Conservation (phyloP, 2,329 filamentous ascomycete species). For the Graphium sp. region DNA sequence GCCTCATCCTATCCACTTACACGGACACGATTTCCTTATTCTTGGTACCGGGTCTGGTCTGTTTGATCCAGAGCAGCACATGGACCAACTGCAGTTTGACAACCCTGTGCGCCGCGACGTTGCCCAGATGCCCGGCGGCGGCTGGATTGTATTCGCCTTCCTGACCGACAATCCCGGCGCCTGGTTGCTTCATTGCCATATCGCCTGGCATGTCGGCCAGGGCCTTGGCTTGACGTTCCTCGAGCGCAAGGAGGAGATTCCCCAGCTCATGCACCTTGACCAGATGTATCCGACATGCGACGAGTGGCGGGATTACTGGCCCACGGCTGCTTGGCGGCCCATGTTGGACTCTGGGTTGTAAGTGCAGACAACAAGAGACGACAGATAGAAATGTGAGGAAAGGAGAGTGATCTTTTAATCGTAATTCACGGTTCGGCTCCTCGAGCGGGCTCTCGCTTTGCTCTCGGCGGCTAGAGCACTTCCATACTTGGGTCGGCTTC, state of each 20-base stretch:
- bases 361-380: slow-evolving; percentile 1
- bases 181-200: slow-evolving; percentile 29
- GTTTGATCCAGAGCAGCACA: slow-evolving; percentile 8
- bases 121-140: slow-evolving; percentile 20
- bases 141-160: slow-evolving; percentile 29
- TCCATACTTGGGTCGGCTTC: no score
- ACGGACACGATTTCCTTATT: slow-evolving; percentile 18
- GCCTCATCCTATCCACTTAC: slow-evolving; percentile 30
- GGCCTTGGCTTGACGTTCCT: slow-evolving; percentile 35
- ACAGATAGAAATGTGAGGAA: not conserved
- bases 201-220: slow-evolving; percentile 31
- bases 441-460: no score
- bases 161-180: slow-evolving; percentile 29
- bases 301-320: slow-evolving; percentile 8
- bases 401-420: not conserved
- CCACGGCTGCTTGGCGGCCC: slow-evolving; percentile 4
- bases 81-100: slow-evolving; percentile 12
- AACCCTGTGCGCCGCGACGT: slow-evolving; percentile 30
- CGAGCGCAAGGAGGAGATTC: slow-evolving; percentile 13
- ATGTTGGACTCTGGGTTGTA: slow-evolving; percentile 8
- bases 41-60: slow-evolving; percentile 9
- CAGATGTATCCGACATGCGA: slow-evolving; percentile 7
- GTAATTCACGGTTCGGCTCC: no score
- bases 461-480: no score
- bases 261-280: slow-evolving; percentile 5